Evolutionary conservation across 345 rosid genomes (phyloP), one percentile per base, ranked within the genome.

Genomic region (Atalantia buxifolia): DNA sequence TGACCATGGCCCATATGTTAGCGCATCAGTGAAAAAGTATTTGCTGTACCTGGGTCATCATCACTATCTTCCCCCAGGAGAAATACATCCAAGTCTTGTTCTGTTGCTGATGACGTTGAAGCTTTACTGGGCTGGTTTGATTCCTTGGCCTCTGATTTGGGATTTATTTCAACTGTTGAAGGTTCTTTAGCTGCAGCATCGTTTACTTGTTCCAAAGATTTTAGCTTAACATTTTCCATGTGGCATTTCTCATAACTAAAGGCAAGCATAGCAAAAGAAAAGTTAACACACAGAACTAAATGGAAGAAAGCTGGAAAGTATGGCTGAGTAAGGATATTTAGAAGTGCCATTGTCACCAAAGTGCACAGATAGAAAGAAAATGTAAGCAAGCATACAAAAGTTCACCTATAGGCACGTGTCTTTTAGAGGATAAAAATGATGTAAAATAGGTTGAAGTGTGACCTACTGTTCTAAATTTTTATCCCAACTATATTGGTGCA

Each of bases 1-100:
- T 1, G 24, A 75, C 57, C 60, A 63, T 45, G 30, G 45, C 22
- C 27, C 28, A 28, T 10, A 24, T 2, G n/a, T 75, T 75, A 45
- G 7, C 61, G 7, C 2, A 27, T 63, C 40, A 75, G 55, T 61
- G 50, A n/a, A 38, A 65, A 66, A 16, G 53, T 55, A 33, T 40
- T 40, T 65, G 55, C 53, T 38, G 4, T 80, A 91, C 92, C 92
- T 72, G 79, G 86, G 31, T 83, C 89, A 27, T 83, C 94, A 66
- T 91, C 94, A 81, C 89, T 88, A 66, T 91, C 92, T 80, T 82
- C 92, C 79, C 94, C 92, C 74, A 89, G 71, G 67, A 90, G 94
- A 83, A 90, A 90, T 66, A 72, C 78, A 75, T 89, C 94, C 82
- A 89, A 86, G 74, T 89, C 94, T 75, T 87, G 84, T 74, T 90